Evolutionary conservation across 371 early-diverging fungal species (phyloP), one percentile per base, ranked within the genome.

Genomic region (Dichotomocladium elegans): DNA sequence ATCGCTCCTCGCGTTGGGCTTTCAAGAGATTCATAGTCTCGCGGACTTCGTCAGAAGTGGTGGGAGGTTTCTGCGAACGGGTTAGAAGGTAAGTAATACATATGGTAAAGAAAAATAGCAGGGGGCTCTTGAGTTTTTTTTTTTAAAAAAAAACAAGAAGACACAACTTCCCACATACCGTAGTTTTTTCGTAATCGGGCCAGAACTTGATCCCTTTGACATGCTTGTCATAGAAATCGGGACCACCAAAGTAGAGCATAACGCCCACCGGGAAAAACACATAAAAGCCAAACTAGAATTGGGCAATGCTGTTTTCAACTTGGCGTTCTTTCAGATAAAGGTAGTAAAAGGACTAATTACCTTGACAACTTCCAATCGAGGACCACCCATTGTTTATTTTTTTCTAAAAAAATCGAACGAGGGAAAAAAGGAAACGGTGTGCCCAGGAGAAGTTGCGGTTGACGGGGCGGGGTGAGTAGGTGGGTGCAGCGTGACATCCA

Each of bases 181-280:
- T 48, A 15, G 78, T 74, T 4, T 60, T 68, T 24, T 72, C 61
- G 28, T 70, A 69, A 24, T 73, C 70, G 24, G 78, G 78, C 78
- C 78, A 77, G 42, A 77, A 77, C 51, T 66, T 69, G 58, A 77
- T 72, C 10, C 68, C 67, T 29, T 76, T 70, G 27, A 79, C 79
- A 54, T 73, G 68, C 10, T 48, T 65, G 30, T 79, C 70, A 56
- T 72, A 79, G 43, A 76, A 79, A 17, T 63, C 68, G 43, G 79
- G 79, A 30, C 76, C 79, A 46, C 79, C 79, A 65, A 79, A 79
- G 41, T 79, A 79, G 14, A 74, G 56, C 79, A 79, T 79, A 28
- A 66, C 57, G 6, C 72, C 76, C 22, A 79, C 70, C 25, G 79
- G 79, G 48, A 74, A 79, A 30, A 79, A 76, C 3, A 79, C 74